Evolutionary conservation across 345 rosid species (phyloP).

Genomic region (Ceriops decandra): DNA sequence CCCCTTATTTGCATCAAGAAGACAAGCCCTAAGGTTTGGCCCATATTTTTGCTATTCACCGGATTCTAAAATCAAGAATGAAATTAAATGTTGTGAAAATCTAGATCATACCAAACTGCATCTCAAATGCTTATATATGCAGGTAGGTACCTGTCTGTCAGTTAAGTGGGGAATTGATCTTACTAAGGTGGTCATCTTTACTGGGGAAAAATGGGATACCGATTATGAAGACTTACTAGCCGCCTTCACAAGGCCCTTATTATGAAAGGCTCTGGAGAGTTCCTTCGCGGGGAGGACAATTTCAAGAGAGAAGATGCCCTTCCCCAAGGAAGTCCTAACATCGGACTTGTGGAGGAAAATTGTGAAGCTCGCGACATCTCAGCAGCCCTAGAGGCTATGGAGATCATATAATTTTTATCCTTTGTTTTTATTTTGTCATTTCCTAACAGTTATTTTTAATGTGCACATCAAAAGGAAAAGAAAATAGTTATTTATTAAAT

Average conservation of each 20-base stretch:
- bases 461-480: no score
- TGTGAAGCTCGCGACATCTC: slow-evolving; percentile 45
- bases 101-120: not conserved
- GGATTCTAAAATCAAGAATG: not conserved
- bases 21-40: slow-evolving; percentile 73
- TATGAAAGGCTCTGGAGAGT: slow-evolving; percentile 53
- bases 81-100: not conserved
- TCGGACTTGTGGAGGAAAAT: slow-evolving; percentile 35
- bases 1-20: slow-evolving; percentile 79
- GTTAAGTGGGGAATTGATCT: slow-evolving; percentile 77
- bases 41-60: not conserved
- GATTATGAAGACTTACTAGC: slow-evolving; percentile 66
- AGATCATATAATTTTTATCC: slow-evolving; percentile 37
- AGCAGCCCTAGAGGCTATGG: slow-evolving; percentile 42
- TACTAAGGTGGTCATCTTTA: slow-evolving; percentile 51
- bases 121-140: slow-evolving; percentile 17
- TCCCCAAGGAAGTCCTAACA: slow-evolving; percentile 44
- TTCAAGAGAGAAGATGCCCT: slow-evolving; percentile 60
- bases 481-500: no score
- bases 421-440: not conserved
- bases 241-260: slow-evolving; percentile 64
- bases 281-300: slow-evolving; percentile 51
- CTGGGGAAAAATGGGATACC: slow-evolving; percentile 82
- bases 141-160: slow-evolving; percentile 58
- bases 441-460: not conserved